Percentiles rank a stretch among this genome's conserved stretches.
These are phyloP conservation scores for Phycomyces nitens DNA, from an alignment of 192 early-diverging fungal species.

Conservation along the genomic window DNA sequence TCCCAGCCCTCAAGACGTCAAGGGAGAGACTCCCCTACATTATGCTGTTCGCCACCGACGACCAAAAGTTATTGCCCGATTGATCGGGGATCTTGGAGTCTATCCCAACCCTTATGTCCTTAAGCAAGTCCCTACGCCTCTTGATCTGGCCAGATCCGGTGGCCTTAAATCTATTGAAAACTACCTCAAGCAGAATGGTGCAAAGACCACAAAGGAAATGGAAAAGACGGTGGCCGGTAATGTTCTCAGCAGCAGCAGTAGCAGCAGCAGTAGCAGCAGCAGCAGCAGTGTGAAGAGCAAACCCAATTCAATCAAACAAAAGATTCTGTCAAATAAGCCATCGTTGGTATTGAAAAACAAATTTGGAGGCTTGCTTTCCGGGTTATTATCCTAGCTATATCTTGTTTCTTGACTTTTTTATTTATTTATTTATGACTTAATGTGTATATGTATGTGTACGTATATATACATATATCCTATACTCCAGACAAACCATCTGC, in stretches of 20 bases:
- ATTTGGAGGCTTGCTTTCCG: neutral
- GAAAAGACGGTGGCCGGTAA: constrained; percentile 8
- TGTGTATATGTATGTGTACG: neutral
- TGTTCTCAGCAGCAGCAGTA: neutral
- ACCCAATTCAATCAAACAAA: neutral
- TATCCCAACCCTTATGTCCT: constrained; percentile 21
- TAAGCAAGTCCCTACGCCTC: constrained; percentile 26
- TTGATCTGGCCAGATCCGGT: constrained; percentile 23
- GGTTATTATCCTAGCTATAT: neutral
- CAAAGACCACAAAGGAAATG: constrained; percentile 27
- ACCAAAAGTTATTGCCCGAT: constrained; percentile 12
- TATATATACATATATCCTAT: neutral
- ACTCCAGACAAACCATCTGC: neutral
- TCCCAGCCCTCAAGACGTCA: constrained; percentile 13
- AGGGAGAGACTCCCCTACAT: constrained; percentile 33
- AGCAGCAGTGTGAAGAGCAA: neutral
- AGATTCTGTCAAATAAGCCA: neutral
- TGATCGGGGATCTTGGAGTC: constrained; percentile 21
- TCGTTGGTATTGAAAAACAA: neutral
- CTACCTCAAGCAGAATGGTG: constrained; percentile 17
- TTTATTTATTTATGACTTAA: neutral
- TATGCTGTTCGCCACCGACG: constrained; percentile 19
- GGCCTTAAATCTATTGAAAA: constrained; percentile 13
- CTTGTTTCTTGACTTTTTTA: neutral
- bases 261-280: neutral